These are phyloP conservation scores for Talinum fruticosum DNA, from an alignment of 148 eudicot species.

Conservation along the genomic window DNA sequence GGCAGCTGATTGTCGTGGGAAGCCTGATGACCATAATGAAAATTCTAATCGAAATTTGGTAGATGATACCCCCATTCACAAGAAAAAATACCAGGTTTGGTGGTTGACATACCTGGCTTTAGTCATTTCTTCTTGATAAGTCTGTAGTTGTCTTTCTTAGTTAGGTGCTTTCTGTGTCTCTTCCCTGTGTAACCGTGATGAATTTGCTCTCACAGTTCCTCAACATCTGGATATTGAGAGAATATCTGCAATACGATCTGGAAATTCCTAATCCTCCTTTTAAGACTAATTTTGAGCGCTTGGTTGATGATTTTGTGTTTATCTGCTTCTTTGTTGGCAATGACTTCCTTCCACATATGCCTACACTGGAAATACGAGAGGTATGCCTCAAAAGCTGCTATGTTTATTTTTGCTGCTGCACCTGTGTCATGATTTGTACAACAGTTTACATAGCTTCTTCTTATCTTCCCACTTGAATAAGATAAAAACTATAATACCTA, in stretches of 20 bases:
- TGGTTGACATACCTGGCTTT: conserved; percentile 13
- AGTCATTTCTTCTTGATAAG: not conserved
- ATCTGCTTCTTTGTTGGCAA: conserved; percentile 97
- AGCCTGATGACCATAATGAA: conserved; percentile 38
- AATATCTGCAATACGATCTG: conserved; percentile 86
- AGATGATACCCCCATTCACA: conserved; percentile 69
- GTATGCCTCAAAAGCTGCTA: conserved; percentile 37
- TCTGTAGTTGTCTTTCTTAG: conserved; percentile 1
- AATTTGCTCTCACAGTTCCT: conserved; percentile 57
- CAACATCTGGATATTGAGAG: conserved; percentile 91
- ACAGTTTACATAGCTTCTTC: not conserved
- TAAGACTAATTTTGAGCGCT: conserved; percentile 66
- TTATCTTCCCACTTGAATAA: not conserved
- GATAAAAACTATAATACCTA: not conserved
- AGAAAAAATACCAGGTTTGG: conserved; percentile 93
- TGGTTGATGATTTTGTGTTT: conserved; percentile 96
- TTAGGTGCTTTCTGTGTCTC: conserved; percentile 2
- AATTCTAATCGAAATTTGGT: conserved; percentile 49
- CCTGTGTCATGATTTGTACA: not conserved
- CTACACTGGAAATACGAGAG: conserved; percentile 97
- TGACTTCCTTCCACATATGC: conserved; percentile 99
- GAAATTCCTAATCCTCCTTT: conserved; percentile 76
- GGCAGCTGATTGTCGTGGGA: conserved; percentile 89
- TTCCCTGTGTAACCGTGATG: not conserved
- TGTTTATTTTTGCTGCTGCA: not conserved